Conservation (phyloP, 2,329 filamentous ascomycete genomes). For the Diaporthe ilicicola region DNA sequence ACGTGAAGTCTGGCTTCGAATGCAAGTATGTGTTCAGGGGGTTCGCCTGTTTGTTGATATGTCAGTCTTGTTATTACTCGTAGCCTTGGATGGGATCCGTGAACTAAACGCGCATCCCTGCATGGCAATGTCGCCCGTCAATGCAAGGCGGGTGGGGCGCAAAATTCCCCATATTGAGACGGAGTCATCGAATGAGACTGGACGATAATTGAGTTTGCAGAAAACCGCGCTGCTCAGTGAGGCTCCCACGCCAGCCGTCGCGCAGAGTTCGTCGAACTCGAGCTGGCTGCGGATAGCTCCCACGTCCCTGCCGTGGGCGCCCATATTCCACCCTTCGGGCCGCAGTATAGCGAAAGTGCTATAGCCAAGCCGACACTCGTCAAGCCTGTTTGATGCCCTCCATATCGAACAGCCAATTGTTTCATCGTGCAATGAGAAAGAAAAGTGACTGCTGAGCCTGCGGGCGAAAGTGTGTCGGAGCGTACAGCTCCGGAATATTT, state of each 20-base stretch:
- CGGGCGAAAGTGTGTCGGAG: not conserved
- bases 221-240: slow-evolving; percentile 1
- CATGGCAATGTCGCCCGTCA: slow-evolving; percentile 42
- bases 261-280: not conserved
- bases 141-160: slow-evolving; percentile 41
- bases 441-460: not conserved
- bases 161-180: slow-evolving; percentile 28
- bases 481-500: not conserved
- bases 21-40: slow-evolving; percentile 95
- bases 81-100: slow-evolving; percentile 39
- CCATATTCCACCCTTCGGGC: not conserved
- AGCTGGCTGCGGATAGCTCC: not conserved
- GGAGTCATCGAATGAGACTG: slow-evolving; percentile 21
- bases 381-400: slow-evolving; percentile 13
- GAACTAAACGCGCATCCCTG: slow-evolving; percentile 47
- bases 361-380: slow-evolving; percentile 29
- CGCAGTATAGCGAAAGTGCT: slow-evolving; percentile 3
- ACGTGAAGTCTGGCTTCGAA: slow-evolving; percentile 91
- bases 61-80: slow-evolving; percentile 56
- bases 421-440: not conserved
- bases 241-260: not conserved
- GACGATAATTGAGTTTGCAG: not conserved
- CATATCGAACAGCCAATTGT: not conserved
- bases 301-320: not conserved
- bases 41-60: slow-evolving; percentile 74